Base-by-base conservation (phyloP, 768 basidiomycete genomes). In the Leccinum olivaceopallidum region DNA sequence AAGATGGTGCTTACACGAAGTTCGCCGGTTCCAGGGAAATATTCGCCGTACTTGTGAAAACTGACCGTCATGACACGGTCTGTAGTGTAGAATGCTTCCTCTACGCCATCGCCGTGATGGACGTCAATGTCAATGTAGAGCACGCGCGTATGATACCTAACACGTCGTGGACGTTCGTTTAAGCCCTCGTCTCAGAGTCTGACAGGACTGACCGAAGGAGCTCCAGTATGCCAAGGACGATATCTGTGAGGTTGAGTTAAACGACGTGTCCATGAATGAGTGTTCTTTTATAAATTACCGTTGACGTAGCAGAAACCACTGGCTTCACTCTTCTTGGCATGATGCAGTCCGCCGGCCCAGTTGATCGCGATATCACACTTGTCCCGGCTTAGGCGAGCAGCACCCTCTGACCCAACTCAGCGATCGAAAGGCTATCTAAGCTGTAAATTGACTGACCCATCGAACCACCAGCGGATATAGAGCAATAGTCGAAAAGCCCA, bases 241-340 rank as follows among this genome's bases (percentile, higher is more conserved):
- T 98, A 71, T 98, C 96, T 97, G 67, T 2, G 44, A n/a, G 53
- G 32, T 51, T 12, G 58, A 34, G 56, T 58, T 59, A 56, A 62
- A 16, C 36, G 26, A 36, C 30, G 22, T 37, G 13, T 26, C 28
- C 7, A 12, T 16, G 28, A 22, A 51, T 42, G 34, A n/a, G 34
- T 6, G 20, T 59, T 49, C 42, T 24, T 53, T 37, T 51, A 47
- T 34, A 18, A 18, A 49, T 44, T 60, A 95, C 95, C 96, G 69
- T 98, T 98, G 49, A 98, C 93, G 73, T 98, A 99, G 77, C 97
- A 99, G 76, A 99, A 99, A 2, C 97, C 97, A 67, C 93, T 95
- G 0, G 97, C 97, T 77, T 99, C 97, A 49, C 94, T 94, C 80
- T 98, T 99, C 79, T 98, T 99, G 3, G 97, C 95, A 71, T 99